Percentiles rank a stretch among this genome's conserved stretches.
Conservation (phyloP, 176 grass and related monocot species). For the Lolium perenne region DNA sequence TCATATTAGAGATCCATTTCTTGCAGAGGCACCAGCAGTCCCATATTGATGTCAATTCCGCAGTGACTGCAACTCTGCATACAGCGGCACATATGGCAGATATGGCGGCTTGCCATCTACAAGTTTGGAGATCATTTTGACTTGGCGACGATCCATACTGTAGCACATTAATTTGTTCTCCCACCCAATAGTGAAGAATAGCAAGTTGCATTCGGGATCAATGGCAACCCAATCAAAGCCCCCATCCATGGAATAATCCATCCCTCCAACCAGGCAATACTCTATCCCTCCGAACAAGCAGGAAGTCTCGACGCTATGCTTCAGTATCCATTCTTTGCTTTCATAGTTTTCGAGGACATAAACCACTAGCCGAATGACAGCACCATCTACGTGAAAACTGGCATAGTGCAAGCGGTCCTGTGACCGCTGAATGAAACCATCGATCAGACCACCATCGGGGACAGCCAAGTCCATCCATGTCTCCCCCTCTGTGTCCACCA, state of each 20-base stretch:
- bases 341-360: neutral
- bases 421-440: neutral
- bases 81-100: neutral
- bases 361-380: neutral
- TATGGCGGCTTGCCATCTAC: neutral
- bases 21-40: neutral
- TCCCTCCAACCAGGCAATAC: neutral
- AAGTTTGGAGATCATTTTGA: neutral
- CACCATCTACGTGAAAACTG: neutral
- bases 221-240: neutral
- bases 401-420: neutral
- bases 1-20: neutral
- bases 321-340: neutral
- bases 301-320: neutral
- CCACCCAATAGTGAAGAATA: neutral
- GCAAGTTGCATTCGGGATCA: neutral
- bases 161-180: neutral
- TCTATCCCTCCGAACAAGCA: neutral
- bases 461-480: neutral
- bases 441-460: neutral
- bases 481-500: neutral
- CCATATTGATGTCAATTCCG: neutral
- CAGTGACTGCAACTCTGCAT: neutral
- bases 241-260: neutral
- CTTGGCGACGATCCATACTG: neutral